Conservation (phyloP, 148 eudicot species). For the Simmondsia chinensis region DNA sequence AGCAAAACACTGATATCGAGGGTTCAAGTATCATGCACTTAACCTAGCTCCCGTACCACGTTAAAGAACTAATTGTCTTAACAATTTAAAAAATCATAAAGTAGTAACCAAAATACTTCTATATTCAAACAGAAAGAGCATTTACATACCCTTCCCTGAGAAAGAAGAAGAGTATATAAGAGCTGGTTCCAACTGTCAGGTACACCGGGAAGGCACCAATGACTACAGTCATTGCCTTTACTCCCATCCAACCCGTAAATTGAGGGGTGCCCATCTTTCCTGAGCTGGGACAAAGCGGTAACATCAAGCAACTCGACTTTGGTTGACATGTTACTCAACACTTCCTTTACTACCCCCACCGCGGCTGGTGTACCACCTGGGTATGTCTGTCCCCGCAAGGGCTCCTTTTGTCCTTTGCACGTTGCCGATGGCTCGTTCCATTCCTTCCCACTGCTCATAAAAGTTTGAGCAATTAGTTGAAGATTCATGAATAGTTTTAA, state of each 20-base stretch:
- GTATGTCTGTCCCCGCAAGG: slow-evolving; percentile 20
- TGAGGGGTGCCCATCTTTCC: slow-evolving; percentile 57
- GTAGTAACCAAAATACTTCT: too few relatives aligned
- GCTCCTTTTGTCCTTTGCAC: slow-evolving; percentile 26
- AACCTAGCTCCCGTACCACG: too few relatives aligned
- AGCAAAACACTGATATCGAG: too few relatives aligned
- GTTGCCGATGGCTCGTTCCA: slow-evolving; percentile 24
- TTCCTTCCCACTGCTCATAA: slow-evolving; percentile 17
- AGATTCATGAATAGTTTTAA: too few relatives aligned
- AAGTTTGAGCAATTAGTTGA: not conserved
- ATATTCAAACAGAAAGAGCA: too few relatives aligned
- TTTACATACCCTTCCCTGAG: not conserved
- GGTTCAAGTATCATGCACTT: too few relatives aligned
- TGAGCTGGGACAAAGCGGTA: slow-evolving; percentile 32
- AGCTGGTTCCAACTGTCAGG: slow-evolving; percentile 57
- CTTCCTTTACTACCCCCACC: slow-evolving; percentile 17
- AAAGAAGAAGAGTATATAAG: slow-evolving; percentile 14
- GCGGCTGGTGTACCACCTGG: slow-evolving; percentile 18
- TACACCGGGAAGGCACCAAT: slow-evolving; percentile 64
- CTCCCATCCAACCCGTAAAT: slow-evolving; percentile 15
- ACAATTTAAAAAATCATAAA: too few relatives aligned
- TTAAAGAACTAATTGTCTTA: too few relatives aligned
- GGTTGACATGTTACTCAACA: slow-evolving; percentile 16
- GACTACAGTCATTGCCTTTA: slow-evolving; percentile 42
- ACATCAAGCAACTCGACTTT: slow-evolving; percentile 31